phyloP scores from a whole-genome alignment of 108 stramenopile genomes.

The Nannochloropsis salina region DNA sequence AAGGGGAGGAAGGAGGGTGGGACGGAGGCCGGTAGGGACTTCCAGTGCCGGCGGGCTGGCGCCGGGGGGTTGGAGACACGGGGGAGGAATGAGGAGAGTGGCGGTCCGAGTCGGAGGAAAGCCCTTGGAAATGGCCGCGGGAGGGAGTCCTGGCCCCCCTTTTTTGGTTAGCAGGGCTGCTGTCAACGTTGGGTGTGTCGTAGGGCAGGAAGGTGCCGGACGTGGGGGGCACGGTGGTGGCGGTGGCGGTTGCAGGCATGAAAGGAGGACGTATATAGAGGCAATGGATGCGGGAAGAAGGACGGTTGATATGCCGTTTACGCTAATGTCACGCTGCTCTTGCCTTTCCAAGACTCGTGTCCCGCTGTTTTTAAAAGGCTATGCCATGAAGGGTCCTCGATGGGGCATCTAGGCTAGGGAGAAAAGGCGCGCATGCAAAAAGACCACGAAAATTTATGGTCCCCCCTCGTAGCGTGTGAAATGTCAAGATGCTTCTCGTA shows the following conservation, averaged over 20 bases:
- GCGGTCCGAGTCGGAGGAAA: background rate
- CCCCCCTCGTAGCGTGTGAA: too few species aligned
- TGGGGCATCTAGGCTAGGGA: background rate
- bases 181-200: background rate
- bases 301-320: background rate
- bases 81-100: background rate
- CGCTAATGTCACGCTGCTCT: background rate
- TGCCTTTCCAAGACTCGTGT: background rate
- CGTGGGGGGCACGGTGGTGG: background rate
- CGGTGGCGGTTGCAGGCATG: background rate
- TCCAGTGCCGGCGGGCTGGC: background rate
- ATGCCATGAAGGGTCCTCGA: background rate
- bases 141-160: background rate
- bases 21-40: background rate
- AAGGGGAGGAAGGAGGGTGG: slow-evolving; percentile 2
- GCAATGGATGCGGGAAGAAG: background rate
- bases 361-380: background rate
- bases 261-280: too few species aligned
- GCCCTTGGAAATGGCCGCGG: background rate
- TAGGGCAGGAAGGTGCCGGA: background rate
- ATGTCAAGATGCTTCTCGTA: too few species aligned
- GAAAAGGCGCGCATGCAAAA: too few species aligned
- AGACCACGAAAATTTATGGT: too few species aligned
- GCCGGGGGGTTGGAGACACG: background rate
- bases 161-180: background rate